A percentile compares a stretch with the other conserved stretches of the same genome.
These are phyloP conservation scores for Trichoderma pleuroti DNA, from an alignment of 2,329 filamentous ascomycete genomes.

Conservation along the genomic window DNA sequence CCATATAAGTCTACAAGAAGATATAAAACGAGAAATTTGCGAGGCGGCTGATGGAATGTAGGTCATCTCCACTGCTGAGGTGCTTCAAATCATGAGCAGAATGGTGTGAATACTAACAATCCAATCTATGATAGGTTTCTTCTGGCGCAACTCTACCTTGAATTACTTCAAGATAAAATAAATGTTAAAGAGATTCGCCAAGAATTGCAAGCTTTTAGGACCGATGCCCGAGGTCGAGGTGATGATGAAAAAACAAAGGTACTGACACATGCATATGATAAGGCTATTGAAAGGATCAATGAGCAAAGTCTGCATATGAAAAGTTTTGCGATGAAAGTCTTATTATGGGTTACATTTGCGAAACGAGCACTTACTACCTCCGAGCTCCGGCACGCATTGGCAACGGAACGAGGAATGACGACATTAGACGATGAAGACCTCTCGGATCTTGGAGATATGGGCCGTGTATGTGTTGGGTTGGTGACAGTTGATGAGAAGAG, in stretches of 20 bases:
- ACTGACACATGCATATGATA: conserved; percentile 35
- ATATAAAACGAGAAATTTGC: not conserved
- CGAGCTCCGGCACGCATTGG: conserved; percentile 44
- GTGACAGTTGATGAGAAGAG: conserved; percentile 40
- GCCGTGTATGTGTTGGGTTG: conserved; percentile 41
- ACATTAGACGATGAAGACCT: conserved; percentile 30
- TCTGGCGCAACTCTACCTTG: not conserved
- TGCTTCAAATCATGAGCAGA: not conserved
- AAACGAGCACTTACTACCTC: conserved; percentile 30
- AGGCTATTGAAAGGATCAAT: conserved; percentile 42
- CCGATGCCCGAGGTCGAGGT: not conserved
- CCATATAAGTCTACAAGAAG: not conserved
- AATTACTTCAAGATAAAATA: not conserved
- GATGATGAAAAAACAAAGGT: not conserved
- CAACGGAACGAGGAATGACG: conserved; percentile 28
- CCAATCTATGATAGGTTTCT: not conserved
- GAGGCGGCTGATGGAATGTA: conserved; percentile 1
- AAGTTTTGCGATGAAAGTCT: conserved; percentile 36
- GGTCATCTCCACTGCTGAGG: not conserved
- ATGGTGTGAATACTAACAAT: too few species aligned
- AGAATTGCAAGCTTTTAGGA: not conserved
- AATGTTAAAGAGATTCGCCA: not conserved
- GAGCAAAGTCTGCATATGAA: conserved; percentile 31
- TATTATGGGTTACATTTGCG: conserved; percentile 42
- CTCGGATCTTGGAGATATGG: conserved; percentile 31